Conservation (phyloP, 164 flowering plant species). For the Cinnamomum micranthum region DNA sequence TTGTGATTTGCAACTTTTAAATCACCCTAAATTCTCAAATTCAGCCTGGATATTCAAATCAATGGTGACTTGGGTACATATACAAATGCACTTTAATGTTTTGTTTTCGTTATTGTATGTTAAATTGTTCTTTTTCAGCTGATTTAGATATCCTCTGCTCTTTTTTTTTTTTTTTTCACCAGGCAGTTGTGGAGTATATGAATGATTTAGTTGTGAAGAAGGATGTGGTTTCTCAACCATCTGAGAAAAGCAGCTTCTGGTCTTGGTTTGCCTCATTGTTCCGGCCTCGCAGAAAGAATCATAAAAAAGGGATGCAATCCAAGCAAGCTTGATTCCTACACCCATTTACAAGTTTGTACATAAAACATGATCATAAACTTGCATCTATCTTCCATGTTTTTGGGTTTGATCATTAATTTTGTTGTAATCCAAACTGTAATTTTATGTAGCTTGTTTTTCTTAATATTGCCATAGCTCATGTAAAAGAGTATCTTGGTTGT, state of each 20-base stretch:
- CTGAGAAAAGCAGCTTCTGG: constrained; percentile 37
- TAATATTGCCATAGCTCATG: too few species aligned
- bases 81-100: background rate
- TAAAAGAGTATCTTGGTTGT: too few species aligned
- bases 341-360: background rate
- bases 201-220: constrained; percentile 28
- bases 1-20: background rate
- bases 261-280: constrained; percentile 31
- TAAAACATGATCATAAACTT: too few species aligned
- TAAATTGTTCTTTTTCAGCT: background rate
- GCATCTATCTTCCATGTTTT: too few species aligned
- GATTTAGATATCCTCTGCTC: background rate
- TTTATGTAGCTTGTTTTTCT: too few species aligned
- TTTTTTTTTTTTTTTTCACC: constrained; percentile 2
- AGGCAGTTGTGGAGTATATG: constrained; percentile 66
- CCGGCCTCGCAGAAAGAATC: constrained; percentile 5
- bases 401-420: too few species aligned
- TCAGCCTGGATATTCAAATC: background rate
- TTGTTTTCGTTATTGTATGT: background rate
- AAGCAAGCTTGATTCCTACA: background rate
- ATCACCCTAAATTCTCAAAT: too few species aligned
- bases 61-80: background rate
- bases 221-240: constrained; percentile 11
- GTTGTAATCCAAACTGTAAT: too few species aligned
- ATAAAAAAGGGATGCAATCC: constrained; percentile 5